phyloP scores from a whole-genome alignment of 2,329 filamentous ascomycete species.

The Zymoseptoria pseudotritici region DNA sequence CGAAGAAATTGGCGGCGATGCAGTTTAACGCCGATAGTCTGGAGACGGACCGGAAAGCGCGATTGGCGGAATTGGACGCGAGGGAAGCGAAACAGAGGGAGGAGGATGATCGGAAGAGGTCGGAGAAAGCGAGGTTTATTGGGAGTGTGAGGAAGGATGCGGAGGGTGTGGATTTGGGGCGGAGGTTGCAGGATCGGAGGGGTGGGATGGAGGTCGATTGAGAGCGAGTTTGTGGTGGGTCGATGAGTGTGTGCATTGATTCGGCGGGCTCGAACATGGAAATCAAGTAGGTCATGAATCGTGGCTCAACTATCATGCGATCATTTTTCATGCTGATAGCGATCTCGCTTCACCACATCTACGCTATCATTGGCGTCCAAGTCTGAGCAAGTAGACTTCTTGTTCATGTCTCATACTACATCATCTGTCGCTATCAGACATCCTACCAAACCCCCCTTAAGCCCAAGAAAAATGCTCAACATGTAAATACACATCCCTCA shows the following conservation, averaged over 20 bases:
- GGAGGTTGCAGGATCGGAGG: conserved; percentile 20
- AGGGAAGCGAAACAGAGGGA: conserved; percentile 58
- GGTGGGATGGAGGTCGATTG: conserved; percentile 17
- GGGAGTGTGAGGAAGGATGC: conserved; percentile 27
- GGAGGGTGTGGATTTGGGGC: conserved; percentile 24
- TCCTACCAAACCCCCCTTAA: conserved; percentile 1
- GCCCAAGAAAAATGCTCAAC: conserved; percentile 43
- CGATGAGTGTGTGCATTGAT: too few relatives aligned
- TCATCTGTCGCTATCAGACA: too few relatives aligned
- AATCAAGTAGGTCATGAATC: too few relatives aligned
- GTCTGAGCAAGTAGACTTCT: too few relatives aligned
- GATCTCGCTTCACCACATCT: too few relatives aligned
- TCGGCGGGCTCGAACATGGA: too few relatives aligned
- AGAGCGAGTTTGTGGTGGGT: not conserved
- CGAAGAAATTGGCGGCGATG: conserved; percentile 34
- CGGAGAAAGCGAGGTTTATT: conserved; percentile 32
- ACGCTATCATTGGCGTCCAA: too few relatives aligned
- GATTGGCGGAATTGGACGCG: conserved; percentile 59
- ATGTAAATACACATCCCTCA: conserved; percentile 37
- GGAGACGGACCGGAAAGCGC: conserved; percentile 60
- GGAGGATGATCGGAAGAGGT: conserved; percentile 51
- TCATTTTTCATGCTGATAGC: too few relatives aligned
- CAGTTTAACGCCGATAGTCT: conserved; percentile 48
- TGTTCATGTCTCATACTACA: too few relatives aligned
- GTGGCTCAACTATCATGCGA: too few relatives aligned